These are phyloP conservation scores for Macrophomina pseudophaseolina DNA, from an alignment of 2,329 filamentous ascomycete species.

Conservation along the genomic window DNA sequence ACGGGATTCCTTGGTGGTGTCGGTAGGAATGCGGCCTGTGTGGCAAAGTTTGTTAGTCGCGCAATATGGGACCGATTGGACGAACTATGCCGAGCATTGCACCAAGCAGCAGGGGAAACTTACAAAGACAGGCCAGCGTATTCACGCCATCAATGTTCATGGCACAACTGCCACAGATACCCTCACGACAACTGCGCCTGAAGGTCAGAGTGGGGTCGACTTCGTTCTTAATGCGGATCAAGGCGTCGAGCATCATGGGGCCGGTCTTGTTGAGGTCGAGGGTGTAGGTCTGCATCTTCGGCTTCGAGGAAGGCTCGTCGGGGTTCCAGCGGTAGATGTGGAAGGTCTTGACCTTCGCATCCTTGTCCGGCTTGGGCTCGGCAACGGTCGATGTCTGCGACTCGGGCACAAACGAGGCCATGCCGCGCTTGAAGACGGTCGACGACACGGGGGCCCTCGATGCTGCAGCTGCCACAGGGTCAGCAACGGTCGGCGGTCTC, in stretches of 20 bases:
- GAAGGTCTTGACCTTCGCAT: conserved; percentile 84
- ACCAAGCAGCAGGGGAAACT: background rate
- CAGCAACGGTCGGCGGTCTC: conserved; percentile 11
- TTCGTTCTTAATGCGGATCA: conserved; percentile 99
- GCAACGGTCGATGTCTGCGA: conserved; percentile 64
- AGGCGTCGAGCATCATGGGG: conserved; percentile 95
- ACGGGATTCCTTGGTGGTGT: conserved; percentile 79
- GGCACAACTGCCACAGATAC: conserved; percentile 96
- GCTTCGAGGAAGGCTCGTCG: conserved; percentile 89
- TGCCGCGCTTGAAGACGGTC: conserved; percentile 37
- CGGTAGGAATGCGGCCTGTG: conserved; percentile 88
- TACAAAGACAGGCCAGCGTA: conserved; percentile 96
- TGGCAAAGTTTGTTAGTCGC: conserved; percentile 5
- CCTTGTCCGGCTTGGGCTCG: conserved; percentile 63
- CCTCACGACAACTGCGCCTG: conserved; percentile 93
- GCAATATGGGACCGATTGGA: background rate
- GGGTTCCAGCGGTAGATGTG: conserved; percentile 99
- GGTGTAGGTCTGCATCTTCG: conserved; percentile 91
- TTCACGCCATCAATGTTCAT: conserved; percentile 99
- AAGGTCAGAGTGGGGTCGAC: conserved; percentile 96
- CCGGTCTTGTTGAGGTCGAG: conserved; percentile 98
- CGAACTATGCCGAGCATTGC: no score
- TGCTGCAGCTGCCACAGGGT: conserved; percentile 35
- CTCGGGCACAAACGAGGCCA: conserved; percentile 51
- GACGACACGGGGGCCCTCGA: conserved; percentile 39